A percentile compares a stretch with the other conserved stretches of the same genome.
These are phyloP conservation scores for Leccinum variabile DNA, from an alignment of 1,284 basidiomycete genomes.

Conservation along the genomic window DNA sequence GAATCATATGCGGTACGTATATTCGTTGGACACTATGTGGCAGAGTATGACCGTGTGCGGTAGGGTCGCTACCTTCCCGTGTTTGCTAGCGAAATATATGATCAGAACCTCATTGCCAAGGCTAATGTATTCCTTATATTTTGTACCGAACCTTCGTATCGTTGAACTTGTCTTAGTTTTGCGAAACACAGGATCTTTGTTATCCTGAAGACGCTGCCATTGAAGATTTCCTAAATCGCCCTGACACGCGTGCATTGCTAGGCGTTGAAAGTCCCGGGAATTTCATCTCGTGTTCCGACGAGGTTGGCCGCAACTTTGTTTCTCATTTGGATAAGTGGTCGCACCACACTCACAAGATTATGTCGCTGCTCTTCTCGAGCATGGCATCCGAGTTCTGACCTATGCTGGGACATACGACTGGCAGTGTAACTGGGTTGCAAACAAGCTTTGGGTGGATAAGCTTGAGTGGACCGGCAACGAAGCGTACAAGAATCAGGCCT, in stretches of 20 bases:
- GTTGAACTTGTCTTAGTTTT: slow-evolving; percentile 39
- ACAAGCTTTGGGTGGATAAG: slow-evolving; percentile 71
- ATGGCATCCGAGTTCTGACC: slow-evolving; percentile 69
- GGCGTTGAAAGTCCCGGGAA: slow-evolving; percentile 56
- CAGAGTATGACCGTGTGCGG: not conserved
- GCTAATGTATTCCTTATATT: slow-evolving; percentile 20
- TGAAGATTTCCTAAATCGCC: slow-evolving; percentile 55
- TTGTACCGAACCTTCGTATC: not conserved
- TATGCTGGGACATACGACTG: slow-evolving; percentile 81
- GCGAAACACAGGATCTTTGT: slow-evolving; percentile 52
- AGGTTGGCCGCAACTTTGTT: slow-evolving; percentile 50
- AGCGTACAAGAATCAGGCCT: slow-evolving; percentile 49
- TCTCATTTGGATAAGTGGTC: slow-evolving; percentile 60
- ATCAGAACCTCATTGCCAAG: slow-evolving; percentile 62
- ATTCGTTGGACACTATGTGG: not conserved
- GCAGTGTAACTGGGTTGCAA: slow-evolving; percentile 79
- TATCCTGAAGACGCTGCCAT: slow-evolving; percentile 55
- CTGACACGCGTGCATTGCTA: slow-evolving; percentile 53
- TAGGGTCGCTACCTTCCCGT: slow-evolving; percentile 79
- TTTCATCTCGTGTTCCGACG: slow-evolving; percentile 56
- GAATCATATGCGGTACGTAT: slow-evolving; percentile 63
- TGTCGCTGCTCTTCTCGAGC: slow-evolving; percentile 70
- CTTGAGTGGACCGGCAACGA: slow-evolving; percentile 68
- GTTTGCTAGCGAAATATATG: slow-evolving; percentile 77
- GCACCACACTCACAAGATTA: slow-evolving; percentile 58